A percentile compares a stretch with the other conserved stretches of the same genome.
Evolutionary conservation across 345 rosid genomes (phyloP).

Genomic region (Turnera subulata): DNA sequence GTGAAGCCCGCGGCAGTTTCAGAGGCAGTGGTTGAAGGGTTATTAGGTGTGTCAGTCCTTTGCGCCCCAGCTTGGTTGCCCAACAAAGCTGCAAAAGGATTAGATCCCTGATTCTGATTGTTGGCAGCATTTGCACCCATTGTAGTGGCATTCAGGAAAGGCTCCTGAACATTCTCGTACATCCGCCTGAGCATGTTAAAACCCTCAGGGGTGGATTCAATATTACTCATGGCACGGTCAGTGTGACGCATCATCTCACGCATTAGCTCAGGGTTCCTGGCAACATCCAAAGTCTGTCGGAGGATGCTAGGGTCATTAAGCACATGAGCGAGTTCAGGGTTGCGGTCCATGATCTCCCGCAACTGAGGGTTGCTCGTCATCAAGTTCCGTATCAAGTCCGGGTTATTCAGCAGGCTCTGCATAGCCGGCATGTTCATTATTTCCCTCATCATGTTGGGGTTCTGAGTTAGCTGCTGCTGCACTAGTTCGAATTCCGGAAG

Average conservation of each 20-base stretch:
- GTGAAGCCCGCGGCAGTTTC: conserved; percentile 42
- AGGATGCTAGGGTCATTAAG: conserved; percentile 73
- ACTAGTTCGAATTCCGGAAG: conserved; percentile 66
- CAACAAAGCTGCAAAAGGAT: conserved; percentile 54
- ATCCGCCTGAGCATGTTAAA: conserved; percentile 81
- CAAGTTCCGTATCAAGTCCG: conserved; percentile 62
- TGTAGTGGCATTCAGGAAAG: conserved; percentile 66
- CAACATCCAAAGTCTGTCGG: conserved; percentile 70
- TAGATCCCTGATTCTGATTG: conserved; percentile 31
- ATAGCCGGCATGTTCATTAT: conserved; percentile 72
- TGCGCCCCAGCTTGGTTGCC: conserved; percentile 41
- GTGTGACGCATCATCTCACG: conserved; percentile 86
- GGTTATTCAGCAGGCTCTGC: conserved; percentile 73
- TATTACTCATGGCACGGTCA: conserved; percentile 79
- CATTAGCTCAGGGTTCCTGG: conserved; percentile 87
- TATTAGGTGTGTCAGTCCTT: conserved; percentile 37
- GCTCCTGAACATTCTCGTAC: conserved; percentile 86
- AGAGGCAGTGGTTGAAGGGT: conserved; percentile 37
- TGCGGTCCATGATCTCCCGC: conserved; percentile 80
- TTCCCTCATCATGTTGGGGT: conserved; percentile 75
- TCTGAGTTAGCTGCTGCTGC: conserved; percentile 65
- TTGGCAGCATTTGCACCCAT: conserved; percentile 53
- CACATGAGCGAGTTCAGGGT: conserved; percentile 80
- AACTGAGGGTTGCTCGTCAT: conserved; percentile 79
- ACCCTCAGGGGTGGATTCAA: conserved; percentile 76